Evolutionary conservation across 2,329 filamentous ascomycete species (phyloP), one percentile per base, ranked within the genome.

Genomic region (Cercospora citrullina): DNA sequence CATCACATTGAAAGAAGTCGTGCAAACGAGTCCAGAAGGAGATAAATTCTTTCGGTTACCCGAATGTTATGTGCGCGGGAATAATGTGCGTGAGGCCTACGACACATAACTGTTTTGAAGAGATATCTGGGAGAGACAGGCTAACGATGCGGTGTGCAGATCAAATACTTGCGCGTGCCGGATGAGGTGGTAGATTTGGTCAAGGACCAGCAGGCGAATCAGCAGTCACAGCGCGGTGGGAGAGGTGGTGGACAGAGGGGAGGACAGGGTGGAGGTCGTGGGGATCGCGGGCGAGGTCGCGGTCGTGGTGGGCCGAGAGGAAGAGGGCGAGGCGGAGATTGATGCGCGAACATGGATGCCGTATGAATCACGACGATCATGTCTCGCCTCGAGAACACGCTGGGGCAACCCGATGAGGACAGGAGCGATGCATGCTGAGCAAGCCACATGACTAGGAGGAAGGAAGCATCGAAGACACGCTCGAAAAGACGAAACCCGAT

Each of bases 121-220:
- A n/a, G n/a, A n/a, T n/a, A n/a, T n/a, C n/a, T n/a, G n/a, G n/a
- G n/a, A n/a, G n/a, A n/a, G n/a, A n/a, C n/a, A n/a, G n/a, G n/a
- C n/a, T n/a, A n/a, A n/a, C n/a, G n/a, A n/a, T n/a, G n/a, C 4
- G 45, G 69, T 72, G 21, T n/a, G 26, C 77, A 97, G 95, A 99
- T 99, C 84, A 99, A 99, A 85, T 99, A 97, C 82, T 87, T 99
- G 33, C 90, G 94, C 75, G 92, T 99, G 3, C 93, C 94, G 63
- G 94, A 99, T 81, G 94, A 98, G 80, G 96, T 99, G 70, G 92
- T 99, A 81, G 94, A 98, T 72, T 81, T 93, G 45, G 94, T 95
- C 26, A 96, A 93, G 84, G 94, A 98, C 74, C 91, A 95, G 78
- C 94, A 98, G 80, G 70, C 70, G 28, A 90, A 92, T 77, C 86